Evolutionary conservation across 2,329 filamentous ascomycete genomes (phyloP).

Genomic region (Sporothrix sp.): DNA sequence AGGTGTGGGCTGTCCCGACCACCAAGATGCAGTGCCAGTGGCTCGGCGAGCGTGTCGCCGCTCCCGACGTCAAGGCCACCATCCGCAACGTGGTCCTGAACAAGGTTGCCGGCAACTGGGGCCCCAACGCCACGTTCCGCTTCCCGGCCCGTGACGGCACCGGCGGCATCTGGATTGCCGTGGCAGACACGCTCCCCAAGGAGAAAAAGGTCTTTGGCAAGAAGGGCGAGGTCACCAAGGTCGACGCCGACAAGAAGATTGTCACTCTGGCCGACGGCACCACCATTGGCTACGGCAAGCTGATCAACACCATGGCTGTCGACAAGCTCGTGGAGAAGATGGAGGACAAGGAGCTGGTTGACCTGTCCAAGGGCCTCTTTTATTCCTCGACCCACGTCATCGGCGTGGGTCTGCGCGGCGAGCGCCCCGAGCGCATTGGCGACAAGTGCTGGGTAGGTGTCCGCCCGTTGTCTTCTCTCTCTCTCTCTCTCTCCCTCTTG

Average conservation of each 20-base stretch:
- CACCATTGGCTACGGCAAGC: slow-evolving; percentile 81
- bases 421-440: slow-evolving; percentile 87
- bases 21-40: slow-evolving; percentile 99
- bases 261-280: slow-evolving; percentile 77
- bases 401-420: slow-evolving; percentile 86
- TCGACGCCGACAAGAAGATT: slow-evolving; percentile 76
- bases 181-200: slow-evolving; percentile 83
- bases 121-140: slow-evolving; percentile 94
- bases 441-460: slow-evolving; percentile 91
- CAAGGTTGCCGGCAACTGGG: slow-evolving; percentile 96
- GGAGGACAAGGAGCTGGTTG: slow-evolving; percentile 74
- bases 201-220: slow-evolving; percentile 88
- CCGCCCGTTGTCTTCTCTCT: too few relatives aligned
- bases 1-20: slow-evolving; percentile 98
- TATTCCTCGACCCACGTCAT: slow-evolving; percentile 97
- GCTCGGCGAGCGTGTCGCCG: slow-evolving; percentile 97
- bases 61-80: slow-evolving; percentile 87
- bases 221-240: slow-evolving; percentile 71
- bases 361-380: slow-evolving; percentile 81
- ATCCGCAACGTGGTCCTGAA: slow-evolving; percentile 91
- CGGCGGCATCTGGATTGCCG: slow-evolving; percentile 97
- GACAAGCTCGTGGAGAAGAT: slow-evolving; percentile 81
- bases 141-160: slow-evolving; percentile 95
- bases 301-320: slow-evolving; percentile 93
- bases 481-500: neutral